Conservation (phyloP, 2,329 filamentous ascomycete species). For the Pseudonectria foliicola region DNA sequence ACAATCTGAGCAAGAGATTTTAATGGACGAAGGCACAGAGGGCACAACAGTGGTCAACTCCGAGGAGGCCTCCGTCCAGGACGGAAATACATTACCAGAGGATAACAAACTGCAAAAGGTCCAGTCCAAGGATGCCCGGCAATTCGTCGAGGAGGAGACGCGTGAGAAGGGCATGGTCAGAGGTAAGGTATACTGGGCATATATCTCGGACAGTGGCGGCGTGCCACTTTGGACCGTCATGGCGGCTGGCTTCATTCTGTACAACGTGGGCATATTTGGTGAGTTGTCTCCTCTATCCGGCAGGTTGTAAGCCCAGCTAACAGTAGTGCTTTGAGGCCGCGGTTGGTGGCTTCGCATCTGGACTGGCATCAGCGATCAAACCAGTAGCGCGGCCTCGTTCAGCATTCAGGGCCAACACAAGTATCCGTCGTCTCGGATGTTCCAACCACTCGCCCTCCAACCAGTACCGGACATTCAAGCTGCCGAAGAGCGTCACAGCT, state of each 20-base stretch:
- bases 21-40: conserved; percentile 40
- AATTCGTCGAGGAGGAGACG: conserved; percentile 72
- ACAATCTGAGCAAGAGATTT: conserved; percentile 35
- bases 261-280: conserved; percentile 49
- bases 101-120: conserved; percentile 40
- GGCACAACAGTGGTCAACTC: conserved; percentile 47
- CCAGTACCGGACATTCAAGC: conserved; percentile 24
- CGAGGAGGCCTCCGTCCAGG: conserved; percentile 38
- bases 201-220: conserved; percentile 61
- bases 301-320: conserved; percentile 1
- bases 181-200: conserved; percentile 57
- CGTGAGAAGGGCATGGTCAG: conserved; percentile 65
- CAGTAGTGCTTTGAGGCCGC: conserved; percentile 29
- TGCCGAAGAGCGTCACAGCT: conserved; percentile 28
- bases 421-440: conserved; percentile 36
- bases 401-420: conserved; percentile 28
- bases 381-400: conserved; percentile 6
- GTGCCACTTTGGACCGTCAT: conserved; percentile 51
- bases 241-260: conserved; percentile 45
- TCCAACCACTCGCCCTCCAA: conserved; percentile 40
- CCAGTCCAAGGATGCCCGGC: conserved; percentile 48
- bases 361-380: conserved; percentile 37
- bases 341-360: conserved; percentile 60
- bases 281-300: conserved; percentile 13
- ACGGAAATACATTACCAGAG: conserved; percentile 33